phyloP scores from a whole-genome alignment of 345 rosid species.

The Populus alba region DNA sequence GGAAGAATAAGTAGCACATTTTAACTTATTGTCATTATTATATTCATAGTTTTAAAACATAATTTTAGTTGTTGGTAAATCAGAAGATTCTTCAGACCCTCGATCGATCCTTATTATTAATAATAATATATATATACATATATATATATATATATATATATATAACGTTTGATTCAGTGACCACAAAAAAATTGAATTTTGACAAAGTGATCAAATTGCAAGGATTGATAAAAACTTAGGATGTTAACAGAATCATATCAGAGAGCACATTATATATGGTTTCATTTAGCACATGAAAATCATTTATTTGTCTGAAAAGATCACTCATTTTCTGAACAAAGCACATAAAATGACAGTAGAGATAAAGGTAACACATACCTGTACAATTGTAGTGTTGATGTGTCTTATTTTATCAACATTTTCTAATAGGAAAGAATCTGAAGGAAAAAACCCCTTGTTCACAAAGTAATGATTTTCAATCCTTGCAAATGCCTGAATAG shows the following conservation, averaged over 20 bases:
- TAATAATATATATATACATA: too few species aligned
- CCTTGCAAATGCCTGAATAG: constrained; percentile 90
- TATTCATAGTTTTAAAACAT: too few species aligned
- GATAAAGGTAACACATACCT: constrained; percentile 42
- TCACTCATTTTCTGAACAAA: background rate
- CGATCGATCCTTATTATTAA: too few species aligned
- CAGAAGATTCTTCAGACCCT: too few species aligned
- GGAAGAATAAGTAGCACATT: too few species aligned
- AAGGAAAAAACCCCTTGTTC: constrained; percentile 78
- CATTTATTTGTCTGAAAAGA: background rate
- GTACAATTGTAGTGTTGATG: constrained; percentile 74
- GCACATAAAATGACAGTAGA: background rate
- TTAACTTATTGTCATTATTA: too few species aligned
- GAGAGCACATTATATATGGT: background rate
- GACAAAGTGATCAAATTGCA: background rate
- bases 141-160: too few species aligned
- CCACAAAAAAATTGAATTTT: background rate
- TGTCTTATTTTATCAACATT: constrained; percentile 85
- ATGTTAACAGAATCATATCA: background rate
- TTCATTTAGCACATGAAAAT: background rate
- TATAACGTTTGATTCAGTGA: background rate
- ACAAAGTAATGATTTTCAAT: constrained; percentile 90
- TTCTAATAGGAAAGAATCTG: constrained; percentile 78
- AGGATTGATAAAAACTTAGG: background rate
- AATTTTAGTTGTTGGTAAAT: too few species aligned